A percentile compares a stretch with the other conserved stretches of the same genome.
Evolutionary conservation across 495 filamentous ascomycete genomes (phyloP).

Genomic region (Penicillium maclennaniae): DNA sequence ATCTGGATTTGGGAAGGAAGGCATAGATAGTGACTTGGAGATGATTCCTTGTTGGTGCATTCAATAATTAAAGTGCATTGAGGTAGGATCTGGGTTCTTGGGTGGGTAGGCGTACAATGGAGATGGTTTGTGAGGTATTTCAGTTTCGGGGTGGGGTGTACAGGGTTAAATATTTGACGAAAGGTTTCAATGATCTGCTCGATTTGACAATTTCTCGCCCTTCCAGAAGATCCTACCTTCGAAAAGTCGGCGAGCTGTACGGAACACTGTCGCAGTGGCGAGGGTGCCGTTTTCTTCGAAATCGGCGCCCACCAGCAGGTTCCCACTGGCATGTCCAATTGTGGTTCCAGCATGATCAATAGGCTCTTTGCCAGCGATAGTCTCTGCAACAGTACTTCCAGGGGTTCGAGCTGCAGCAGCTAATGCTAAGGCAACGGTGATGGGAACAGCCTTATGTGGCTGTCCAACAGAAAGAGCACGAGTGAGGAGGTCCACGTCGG

Average conservation of each 20-base stretch:
- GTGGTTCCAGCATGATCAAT: conserved; percentile 39
- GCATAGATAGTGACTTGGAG: conserved; percentile 9
- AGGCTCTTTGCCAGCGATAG: conserved; percentile 18
- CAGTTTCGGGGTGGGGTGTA: neutral
- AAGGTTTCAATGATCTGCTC: no score
- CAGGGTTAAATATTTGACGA: neutral
- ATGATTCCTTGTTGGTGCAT: neutral
- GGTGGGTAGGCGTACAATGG: neutral
- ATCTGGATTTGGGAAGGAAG: conserved; percentile 59
- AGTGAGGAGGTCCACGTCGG: conserved; percentile 41
- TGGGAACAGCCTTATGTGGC: conserved; percentile 58
- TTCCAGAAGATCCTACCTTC: conserved; percentile 54
- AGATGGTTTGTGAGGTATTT: neutral
- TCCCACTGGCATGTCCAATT: conserved; percentile 61
- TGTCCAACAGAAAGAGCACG: conserved; percentile 50
- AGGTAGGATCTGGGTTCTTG: neutral
- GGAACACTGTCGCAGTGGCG: conserved; percentile 47
- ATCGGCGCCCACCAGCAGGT: conserved; percentile 50
- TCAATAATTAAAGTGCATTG: neutral
- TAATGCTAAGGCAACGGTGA: conserved; percentile 53
- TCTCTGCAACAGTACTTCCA: conserved; percentile 38
- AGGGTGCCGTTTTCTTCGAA: conserved; percentile 38
- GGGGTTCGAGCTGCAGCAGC: conserved; percentile 47
- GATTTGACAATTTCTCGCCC: conserved; percentile 12
- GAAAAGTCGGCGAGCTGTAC: conserved; percentile 55